phyloP scores from a whole-genome alignment of 2,329 filamentous ascomycete species.

The Fusarium sp. region DNA sequence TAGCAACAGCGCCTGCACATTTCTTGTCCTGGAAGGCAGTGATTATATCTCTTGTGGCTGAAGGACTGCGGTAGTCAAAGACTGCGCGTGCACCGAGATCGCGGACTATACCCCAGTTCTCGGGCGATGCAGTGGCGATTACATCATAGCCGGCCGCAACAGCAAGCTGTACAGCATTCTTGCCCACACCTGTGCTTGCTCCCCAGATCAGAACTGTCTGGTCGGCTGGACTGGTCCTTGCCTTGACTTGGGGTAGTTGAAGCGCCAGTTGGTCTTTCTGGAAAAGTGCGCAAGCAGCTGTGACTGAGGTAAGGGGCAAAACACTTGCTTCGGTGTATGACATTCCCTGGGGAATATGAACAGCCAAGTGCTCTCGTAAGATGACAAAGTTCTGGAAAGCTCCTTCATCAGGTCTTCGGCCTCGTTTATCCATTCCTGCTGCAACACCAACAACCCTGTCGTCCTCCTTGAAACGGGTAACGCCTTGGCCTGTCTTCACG shows the following conservation, averaged over 20 bases:
- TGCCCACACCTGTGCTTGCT: constrained; percentile 3
- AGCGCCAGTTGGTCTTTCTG: neutral
- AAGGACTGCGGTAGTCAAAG: neutral
- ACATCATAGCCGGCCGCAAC: constrained; percentile 7
- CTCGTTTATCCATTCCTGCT: constrained; percentile 13
- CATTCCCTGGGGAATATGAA: neutral
- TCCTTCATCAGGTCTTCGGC: neutral
- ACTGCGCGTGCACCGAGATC: neutral
- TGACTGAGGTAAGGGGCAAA: neutral
- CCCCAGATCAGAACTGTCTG: constrained; percentile 7
- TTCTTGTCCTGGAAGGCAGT: neutral
- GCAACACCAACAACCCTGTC: neutral
- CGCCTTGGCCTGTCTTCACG: neutral
- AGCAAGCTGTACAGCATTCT: constrained; percentile 4
- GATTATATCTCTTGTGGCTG: neutral
- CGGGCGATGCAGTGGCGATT: neutral
- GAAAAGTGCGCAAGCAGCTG: neutral
- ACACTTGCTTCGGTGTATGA: neutral
- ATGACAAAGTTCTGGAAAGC: constrained; percentile 7
- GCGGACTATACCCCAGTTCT: neutral
- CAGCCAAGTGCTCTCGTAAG: neutral
- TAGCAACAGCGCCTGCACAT: constrained; percentile 6
- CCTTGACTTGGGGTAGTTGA: neutral
- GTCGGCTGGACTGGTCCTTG: accelerated
- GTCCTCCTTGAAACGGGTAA: neutral